Percentiles rank a stretch among this genome's conserved stretches.
phyloP scores from a whole-genome alignment of 2,329 filamentous ascomycete species.

The Nemania sp. region DNA sequence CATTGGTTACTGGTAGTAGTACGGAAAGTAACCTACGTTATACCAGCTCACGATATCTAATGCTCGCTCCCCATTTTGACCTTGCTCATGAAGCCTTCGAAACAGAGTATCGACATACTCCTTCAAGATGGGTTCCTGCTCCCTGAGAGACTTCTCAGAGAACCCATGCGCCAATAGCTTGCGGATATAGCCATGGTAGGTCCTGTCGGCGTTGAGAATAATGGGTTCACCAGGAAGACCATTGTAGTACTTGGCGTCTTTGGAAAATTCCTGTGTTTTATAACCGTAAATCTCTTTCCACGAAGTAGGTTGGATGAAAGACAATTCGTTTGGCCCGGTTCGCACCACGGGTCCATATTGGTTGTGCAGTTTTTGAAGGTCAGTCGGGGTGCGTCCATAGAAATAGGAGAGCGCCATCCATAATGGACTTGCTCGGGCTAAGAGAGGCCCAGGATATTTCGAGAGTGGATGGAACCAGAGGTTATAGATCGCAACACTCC shows the following conservation, averaged over 20 bases:
- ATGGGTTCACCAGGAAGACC: not conserved
- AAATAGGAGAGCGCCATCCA: conserved; percentile 16
- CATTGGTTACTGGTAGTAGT: no score
- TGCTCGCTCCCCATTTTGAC: conserved; percentile 1
- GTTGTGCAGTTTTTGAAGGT: conserved; percentile 8
- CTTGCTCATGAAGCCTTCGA: conserved; percentile 3
- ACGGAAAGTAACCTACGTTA: conserved; percentile 5
- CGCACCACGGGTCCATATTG: conserved; percentile 13
- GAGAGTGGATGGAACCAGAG: conserved; percentile 17
- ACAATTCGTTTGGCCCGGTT: conserved; percentile 11
- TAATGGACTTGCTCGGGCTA: conserved; percentile 7
- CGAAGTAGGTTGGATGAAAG: conserved; percentile 10
- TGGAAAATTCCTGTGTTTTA: conserved; percentile 10
- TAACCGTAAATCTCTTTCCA: conserved; percentile 20
- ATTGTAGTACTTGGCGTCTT: not conserved
- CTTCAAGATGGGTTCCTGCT: conserved; percentile 6
- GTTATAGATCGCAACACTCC: not conserved
- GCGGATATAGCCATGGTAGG: conserved; percentile 11
- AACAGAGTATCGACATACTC: conserved; percentile 10
- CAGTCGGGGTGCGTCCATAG: conserved; percentile 1
- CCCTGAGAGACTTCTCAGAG: conserved; percentile 11
- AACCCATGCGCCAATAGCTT: conserved; percentile 12
- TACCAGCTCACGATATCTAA: conserved; percentile 11
- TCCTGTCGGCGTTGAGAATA: conserved; percentile 4
- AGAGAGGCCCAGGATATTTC: conserved; percentile 14